Conservation (phyloP, 2,329 filamentous ascomycete species). For the Westerdykella ornata region DNA sequence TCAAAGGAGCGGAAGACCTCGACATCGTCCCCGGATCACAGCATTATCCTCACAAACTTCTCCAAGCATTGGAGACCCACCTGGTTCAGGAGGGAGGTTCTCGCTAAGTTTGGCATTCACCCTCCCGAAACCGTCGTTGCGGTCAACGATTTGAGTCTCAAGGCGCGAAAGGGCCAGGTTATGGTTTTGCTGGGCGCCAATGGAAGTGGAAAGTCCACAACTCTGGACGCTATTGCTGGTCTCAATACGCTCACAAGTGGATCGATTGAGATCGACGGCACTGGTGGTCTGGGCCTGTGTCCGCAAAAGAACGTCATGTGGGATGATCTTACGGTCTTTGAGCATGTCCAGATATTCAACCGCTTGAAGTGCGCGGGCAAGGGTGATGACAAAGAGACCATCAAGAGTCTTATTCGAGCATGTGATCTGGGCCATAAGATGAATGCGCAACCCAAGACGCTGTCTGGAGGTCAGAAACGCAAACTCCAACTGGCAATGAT, state of each 20-base stretch:
- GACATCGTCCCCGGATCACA: constrained; percentile 38
- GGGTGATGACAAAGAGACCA: constrained; percentile 52
- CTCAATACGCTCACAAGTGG: constrained; percentile 71
- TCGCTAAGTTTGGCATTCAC: constrained; percentile 43
- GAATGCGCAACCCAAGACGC: constrained; percentile 63
- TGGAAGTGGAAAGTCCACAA: constrained; percentile 84
- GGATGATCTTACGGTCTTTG: constrained; percentile 78
- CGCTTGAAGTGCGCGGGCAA: constrained; percentile 58
- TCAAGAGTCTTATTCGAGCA: constrained; percentile 57
- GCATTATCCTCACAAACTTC: constrained; percentile 65
- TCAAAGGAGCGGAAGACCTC: constrained; percentile 47
- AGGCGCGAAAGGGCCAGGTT: constrained; percentile 71
- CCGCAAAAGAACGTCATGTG: constrained; percentile 93
- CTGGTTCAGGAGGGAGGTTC: constrained; percentile 48
- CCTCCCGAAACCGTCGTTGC: constrained; percentile 64
- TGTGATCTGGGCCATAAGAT: constrained; percentile 73
- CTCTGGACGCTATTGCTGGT: constrained; percentile 79
- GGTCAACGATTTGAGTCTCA: constrained; percentile 65
- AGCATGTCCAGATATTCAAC: constrained; percentile 82
- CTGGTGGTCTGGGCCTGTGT: constrained; percentile 75
- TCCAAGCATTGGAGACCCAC: constrained; percentile 71
- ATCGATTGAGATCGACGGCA: constrained; percentile 67
- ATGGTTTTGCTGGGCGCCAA: constrained; percentile 83
- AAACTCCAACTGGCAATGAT: constrained; percentile 93
- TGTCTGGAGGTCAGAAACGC: constrained; percentile 86